A percentile compares a stretch with the other conserved stretches of the same genome.
These are phyloP conservation scores for Protomyces arabidopsidicola DNA, from an alignment of 1,139 yeast species.

Conservation along the genomic window DNA sequence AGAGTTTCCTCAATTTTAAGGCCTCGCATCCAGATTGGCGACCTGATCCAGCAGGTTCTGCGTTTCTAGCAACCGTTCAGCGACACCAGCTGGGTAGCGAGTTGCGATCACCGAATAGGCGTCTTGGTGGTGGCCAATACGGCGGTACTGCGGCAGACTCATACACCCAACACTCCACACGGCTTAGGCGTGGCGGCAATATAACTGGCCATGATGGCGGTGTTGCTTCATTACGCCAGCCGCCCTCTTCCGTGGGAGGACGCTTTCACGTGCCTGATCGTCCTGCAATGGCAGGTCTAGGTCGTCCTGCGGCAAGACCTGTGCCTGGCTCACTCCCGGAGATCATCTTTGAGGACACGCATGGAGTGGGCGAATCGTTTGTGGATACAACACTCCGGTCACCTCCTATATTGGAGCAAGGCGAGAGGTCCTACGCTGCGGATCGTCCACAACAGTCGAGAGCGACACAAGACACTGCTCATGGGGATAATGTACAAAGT, in stretches of 20 bases:
- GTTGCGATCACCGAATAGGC: neutral
- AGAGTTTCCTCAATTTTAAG: slow-evolving; percentile 25
- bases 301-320: neutral
- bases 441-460: neutral
- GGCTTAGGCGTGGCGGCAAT: neutral
- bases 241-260: no score
- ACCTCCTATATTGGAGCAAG: neutral
- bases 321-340: neutral
- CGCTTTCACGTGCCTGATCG: neutral
- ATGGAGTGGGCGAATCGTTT: slow-evolving; percentile 8
- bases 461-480: neutral
- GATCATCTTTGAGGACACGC: neutral
- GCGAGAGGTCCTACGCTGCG: neutral
- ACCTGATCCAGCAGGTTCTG: slow-evolving; percentile 25
- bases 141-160: neutral
- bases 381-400: slow-evolving; percentile 5
- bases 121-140: neutral
- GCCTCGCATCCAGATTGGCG: slow-evolving; percentile 28
- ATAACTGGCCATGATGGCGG: neutral
- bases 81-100: neutral
- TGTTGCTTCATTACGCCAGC: neutral
- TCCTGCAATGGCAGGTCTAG: neutral
- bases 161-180: neutral
- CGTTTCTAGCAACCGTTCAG: slow-evolving; percentile 6
- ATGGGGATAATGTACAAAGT: neutral